Percentiles rank a stretch among this genome's conserved stretches.
Conservation (phyloP, 768 basidiomycete genomes). For the Boletus huronensis region DNA sequence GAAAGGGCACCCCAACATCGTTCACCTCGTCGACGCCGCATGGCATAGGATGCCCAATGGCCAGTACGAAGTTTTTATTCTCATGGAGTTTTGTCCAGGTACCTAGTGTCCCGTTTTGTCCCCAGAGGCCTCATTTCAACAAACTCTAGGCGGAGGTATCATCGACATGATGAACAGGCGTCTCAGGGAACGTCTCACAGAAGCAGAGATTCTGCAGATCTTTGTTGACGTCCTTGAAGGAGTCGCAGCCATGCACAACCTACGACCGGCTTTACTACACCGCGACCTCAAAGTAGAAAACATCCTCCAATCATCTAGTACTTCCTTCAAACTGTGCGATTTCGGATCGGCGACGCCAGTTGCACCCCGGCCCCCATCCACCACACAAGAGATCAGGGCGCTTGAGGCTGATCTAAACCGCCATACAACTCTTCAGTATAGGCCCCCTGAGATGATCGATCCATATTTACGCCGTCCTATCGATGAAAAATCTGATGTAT, state of each 20-base stretch:
- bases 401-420: conserved; percentile 90
- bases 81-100: conserved; percentile 98
- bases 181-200: conserved; percentile 89
- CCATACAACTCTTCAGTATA: conserved; percentile 95
- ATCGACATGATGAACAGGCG: conserved; percentile 99
- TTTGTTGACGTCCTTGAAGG: conserved; percentile 98
- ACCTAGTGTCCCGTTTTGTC: conserved; percentile 16
- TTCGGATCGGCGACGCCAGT: conserved; percentile 91
- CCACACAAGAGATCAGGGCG: conserved; percentile 77
- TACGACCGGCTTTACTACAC: conserved; percentile 86
- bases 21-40: conserved; percentile 93
- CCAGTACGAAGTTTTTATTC: conserved; percentile 92
- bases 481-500: conserved; percentile 95
- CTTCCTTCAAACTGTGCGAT: conserved; percentile 93
- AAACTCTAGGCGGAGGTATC: conserved; percentile 80
- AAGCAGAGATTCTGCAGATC: conserved; percentile 95
- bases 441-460: conserved; percentile 99
- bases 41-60: conserved; percentile 84
- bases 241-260: conserved; percentile 93
- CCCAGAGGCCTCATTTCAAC: conserved; percentile 9
- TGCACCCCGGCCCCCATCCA: conserved; percentile 64
- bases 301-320: conserved; percentile 82
- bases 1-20: conserved; percentile 92
- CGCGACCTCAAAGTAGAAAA: conserved; percentile 99
- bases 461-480: conserved; percentile 76